These are phyloP conservation scores for Prasinococcaceae sp. DNA, from an alignment of 139 green algal genomes.

Conservation along the genomic window DNA sequence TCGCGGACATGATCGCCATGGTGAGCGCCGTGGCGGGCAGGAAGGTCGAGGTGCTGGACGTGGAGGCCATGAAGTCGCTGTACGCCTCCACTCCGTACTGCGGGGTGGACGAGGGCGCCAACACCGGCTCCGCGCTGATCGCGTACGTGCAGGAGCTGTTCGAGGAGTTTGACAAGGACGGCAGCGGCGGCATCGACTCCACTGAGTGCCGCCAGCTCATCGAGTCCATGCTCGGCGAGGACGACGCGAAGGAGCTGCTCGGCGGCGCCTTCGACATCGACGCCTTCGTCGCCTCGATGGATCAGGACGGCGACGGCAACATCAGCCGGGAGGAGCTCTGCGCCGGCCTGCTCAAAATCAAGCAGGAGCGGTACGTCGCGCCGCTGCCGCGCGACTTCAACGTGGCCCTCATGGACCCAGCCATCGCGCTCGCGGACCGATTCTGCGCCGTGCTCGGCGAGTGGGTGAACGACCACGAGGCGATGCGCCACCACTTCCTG, in stretches of 20 bases:
- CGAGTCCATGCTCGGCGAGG: neutral
- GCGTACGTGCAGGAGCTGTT: neutral
- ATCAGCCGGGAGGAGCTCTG: neutral
- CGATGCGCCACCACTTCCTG: neutral
- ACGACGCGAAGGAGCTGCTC: neutral
- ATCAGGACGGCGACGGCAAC: neutral
- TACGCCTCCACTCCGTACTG: neutral
- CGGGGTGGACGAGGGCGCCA: neutral
- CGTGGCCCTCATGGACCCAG: neutral
- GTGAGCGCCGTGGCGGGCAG: neutral
- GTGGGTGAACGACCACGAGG: neutral
- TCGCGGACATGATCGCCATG: neutral
- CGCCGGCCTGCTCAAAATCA: neutral
- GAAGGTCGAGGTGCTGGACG: neutral
- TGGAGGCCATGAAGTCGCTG: neutral
- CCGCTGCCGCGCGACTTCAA: neutral
- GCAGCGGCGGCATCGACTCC: neutral
- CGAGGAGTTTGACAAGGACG: too few species aligned
- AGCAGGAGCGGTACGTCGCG: neutral
- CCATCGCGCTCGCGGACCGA: neutral
- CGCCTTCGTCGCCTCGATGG: neutral
- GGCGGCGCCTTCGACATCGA: neutral
- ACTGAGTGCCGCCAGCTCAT: too few species aligned
- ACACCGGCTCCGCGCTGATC: neutral
- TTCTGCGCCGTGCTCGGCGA: neutral